Evolutionary conservation across 83 land plant species (phyloP).

Genomic region (Diphasiastrum complanatum): DNA sequence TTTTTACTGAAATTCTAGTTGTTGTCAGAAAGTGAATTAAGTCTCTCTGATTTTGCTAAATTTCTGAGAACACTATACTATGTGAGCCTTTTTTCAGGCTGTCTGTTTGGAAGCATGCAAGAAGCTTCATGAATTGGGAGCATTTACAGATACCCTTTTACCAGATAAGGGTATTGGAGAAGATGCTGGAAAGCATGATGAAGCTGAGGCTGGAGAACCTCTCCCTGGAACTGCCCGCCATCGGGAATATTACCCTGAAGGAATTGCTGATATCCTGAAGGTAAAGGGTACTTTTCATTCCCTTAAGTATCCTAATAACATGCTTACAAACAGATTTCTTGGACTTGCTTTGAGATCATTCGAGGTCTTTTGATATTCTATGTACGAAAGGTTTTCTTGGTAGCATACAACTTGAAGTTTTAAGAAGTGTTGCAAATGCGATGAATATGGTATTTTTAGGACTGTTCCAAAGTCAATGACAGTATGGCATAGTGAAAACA

Average conservation of each 20-base stretch:
- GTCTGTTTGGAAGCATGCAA: conserved; percentile 99
- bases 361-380: too few species aligned
- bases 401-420: too few species aligned
- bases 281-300: conserved; percentile 27
- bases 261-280: conserved; percentile 76
- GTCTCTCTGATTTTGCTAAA: too few species aligned
- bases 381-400: too few species aligned
- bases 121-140: conserved; percentile 98
- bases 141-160: conserved; percentile 94
- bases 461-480: too few species aligned
- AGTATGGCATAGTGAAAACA: too few species aligned
- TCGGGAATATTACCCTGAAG: conserved; percentile 98
- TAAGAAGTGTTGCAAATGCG: too few species aligned
- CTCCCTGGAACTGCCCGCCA: conserved; percentile 97
- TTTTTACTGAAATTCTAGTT: neutral
- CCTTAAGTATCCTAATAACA: neutral
- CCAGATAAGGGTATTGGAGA: conserved; percentile 92
- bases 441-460: too few species aligned
- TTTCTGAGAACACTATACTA: too few species aligned
- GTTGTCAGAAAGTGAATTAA: too few species aligned
- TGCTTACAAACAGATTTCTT: too few species aligned
- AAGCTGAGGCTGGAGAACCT: conserved; percentile 83
- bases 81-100: conserved; percentile 41
- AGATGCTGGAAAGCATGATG: conserved; percentile 62
- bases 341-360: too few species aligned